Evolutionary conservation across 2,329 filamentous ascomycete species (phyloP).

Genomic region (Metarhizium guizhouense): DNA sequence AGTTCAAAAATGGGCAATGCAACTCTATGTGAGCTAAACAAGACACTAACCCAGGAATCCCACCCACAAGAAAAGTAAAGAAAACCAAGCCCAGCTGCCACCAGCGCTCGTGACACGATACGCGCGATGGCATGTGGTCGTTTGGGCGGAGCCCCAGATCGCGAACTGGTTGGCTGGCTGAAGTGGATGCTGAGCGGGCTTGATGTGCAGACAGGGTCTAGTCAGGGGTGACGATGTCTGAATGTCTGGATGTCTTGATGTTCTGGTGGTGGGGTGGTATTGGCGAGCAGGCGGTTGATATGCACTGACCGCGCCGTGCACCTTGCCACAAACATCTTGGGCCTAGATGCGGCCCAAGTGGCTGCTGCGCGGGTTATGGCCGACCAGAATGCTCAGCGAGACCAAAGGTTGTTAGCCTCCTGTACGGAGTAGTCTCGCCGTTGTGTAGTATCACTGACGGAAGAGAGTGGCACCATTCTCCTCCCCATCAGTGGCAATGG

Average conservation of each 20-base stretch:
- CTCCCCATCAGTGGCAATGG: background rate
- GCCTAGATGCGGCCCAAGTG: background rate
- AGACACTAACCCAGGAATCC: background rate
- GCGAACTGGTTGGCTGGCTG: conserved; percentile 8
- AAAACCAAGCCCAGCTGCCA: background rate
- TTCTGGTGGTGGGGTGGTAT: conserved; percentile 1
- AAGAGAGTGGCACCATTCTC: background rate
- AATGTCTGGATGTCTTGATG: conserved; percentile 1
- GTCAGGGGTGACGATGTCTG: conserved; percentile 11
- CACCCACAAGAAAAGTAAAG: background rate
- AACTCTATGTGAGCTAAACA: too few species aligned
- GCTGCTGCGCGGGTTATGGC: background rate
- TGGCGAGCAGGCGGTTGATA: background rate
- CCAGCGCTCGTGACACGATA: conserved; percentile 1
- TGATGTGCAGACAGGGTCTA: conserved; percentile 7
- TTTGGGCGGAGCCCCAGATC: conserved; percentile 5
- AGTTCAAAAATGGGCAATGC: too few species aligned
- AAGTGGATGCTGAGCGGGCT: conserved; percentile 2
- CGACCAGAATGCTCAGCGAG: background rate
- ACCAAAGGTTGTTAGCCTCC: too few species aligned
- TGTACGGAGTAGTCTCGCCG: too few species aligned
- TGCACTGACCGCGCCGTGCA: background rate
- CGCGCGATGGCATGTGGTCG: conserved; percentile 8
- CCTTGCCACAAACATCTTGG: background rate
- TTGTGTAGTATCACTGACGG: too few species aligned